Conservation (phyloP, 371 early-diverging fungal genomes). For the Mucor piriformis region DNA sequence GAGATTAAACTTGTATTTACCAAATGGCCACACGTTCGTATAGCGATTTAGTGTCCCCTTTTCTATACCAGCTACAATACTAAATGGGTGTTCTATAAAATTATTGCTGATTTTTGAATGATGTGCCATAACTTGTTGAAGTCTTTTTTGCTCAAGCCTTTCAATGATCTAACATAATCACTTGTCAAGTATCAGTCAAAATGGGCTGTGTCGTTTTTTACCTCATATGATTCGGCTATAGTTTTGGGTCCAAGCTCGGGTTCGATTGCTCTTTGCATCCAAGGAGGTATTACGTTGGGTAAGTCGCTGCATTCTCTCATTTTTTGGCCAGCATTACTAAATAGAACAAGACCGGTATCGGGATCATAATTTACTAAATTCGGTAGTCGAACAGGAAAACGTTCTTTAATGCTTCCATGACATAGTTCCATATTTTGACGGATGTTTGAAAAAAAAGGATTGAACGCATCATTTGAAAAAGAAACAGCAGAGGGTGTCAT, state of each 20-base stretch:
- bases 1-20: constrained; percentile 28
- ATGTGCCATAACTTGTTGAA: constrained; percentile 53
- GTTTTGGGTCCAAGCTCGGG: constrained; percentile 19
- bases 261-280: constrained; percentile 16
- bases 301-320: neutral
- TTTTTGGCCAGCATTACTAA: neutral
- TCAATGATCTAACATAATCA: constrained; percentile 38
- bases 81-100: constrained; percentile 34
- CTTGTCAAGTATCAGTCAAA: neutral
- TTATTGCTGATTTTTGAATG: constrained; percentile 29
- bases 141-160: constrained; percentile 51
- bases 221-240: constrained; percentile 31
- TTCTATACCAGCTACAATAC: constrained; percentile 58
- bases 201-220: neutral
- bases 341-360: neutral
- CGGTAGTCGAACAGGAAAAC: constrained; percentile 32
- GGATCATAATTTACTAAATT: neutral
- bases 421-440: constrained; percentile 36
- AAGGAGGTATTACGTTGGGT: constrained; percentile 10
- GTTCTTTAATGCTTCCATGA: constrained; percentile 29
- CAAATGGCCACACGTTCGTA: constrained; percentile 71
- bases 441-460: constrained; percentile 40
- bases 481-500: neutral
- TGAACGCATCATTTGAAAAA: constrained; percentile 8
- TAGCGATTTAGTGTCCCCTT: constrained; percentile 68